phyloP scores from a whole-genome alignment of 352 stramenopile genomes.

The Pythium insidiosum region DNA sequence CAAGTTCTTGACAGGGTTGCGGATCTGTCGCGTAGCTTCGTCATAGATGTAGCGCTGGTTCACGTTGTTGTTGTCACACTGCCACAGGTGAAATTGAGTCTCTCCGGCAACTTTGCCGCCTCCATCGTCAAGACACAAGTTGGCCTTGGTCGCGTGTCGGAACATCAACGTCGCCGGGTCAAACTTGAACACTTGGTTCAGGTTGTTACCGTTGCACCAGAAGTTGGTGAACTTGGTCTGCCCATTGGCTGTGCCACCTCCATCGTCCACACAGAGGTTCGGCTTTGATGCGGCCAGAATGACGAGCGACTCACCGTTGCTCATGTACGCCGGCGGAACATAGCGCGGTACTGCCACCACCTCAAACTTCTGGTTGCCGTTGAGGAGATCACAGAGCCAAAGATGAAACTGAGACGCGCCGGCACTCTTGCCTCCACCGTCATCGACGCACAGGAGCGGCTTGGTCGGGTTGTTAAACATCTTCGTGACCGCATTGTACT shows the following conservation, averaged over 20 bases:
- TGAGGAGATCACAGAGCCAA: no score
- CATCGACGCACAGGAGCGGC: conserved; percentile 20
- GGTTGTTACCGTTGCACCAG: conserved; percentile 10
- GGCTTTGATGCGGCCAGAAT: conserved; percentile 1
- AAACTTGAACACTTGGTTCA: conserved; percentile 18
- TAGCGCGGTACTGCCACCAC: no score
- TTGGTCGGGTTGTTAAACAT: conserved; percentile 22
- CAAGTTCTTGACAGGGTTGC: conserved; percentile 5
- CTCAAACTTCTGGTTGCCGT: conserved; percentile 7
- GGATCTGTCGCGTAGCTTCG: not conserved
- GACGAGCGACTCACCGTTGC: not conserved
- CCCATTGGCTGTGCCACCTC: no score
- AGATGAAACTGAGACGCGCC: not conserved
- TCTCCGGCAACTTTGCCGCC: conserved; percentile 2
- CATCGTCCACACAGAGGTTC: no score
- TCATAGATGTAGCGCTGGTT: conserved; percentile 26
- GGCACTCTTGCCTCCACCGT: conserved; percentile 3
- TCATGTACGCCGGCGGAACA: not conserved
- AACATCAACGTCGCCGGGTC: conserved; percentile 20
- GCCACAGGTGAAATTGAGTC: conserved; percentile 10
- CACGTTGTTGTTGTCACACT: conserved; percentile 8
- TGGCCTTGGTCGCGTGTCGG: conserved; percentile 16
- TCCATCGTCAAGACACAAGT: conserved; percentile 29
- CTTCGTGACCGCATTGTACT: conserved; percentile 16
- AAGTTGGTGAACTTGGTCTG: no score